Evolutionary conservation across 1,284 basidiomycete species (phyloP), one percentile per base, ranked within the genome.

Genomic region (Boletus smithii): DNA sequence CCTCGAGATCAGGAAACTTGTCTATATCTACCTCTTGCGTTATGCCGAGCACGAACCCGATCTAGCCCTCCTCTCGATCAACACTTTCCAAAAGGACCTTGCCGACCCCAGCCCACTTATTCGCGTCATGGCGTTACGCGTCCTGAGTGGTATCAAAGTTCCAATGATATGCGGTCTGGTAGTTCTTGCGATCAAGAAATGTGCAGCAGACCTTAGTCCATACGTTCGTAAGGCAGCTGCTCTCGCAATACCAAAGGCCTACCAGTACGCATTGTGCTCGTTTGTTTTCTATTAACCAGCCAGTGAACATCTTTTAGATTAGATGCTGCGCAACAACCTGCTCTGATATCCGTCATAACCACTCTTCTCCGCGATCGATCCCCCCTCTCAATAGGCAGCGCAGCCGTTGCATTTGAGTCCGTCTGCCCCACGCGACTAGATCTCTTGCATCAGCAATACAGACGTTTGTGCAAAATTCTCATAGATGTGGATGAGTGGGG

Each of bases 51-150:
- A 85, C 41, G 92, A 95, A 61, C 95, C 95, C 8, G 97, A 99
- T 69, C 82, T 99, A 44, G 90, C 97, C 0, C 73, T 99, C 30
- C 77, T 99, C 20, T 95, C 94, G 6, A 97, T 99, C 75, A 99
- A 99, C 71, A 97, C 95, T 9, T 98, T 98, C 65, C 97, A 99
- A 69, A 93, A 94, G 66, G 97, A 99, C 70, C 76, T 99, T 16
- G 84, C 86, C 2, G 95, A 99, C 62, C 75, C 85, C 8, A 97
- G 88, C 51, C 95, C 97, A 0, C 81, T 98, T 57, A 95, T 95
- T 49, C 81, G 91, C 24, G 90, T 91, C 10, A 97, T 97, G 93
- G 91, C 92, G 3, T 71, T 97, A 37, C 79, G 94, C n/a, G 93
- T 97, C 1, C 76, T 98, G 37, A 92, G 91, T 50, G 91, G 92